Percentiles rank a stretch among this genome's conserved stretches.
Evolutionary conservation across 139 green algal species (phyloP).

Genomic region (Tetradesmus obliquus): DNA sequence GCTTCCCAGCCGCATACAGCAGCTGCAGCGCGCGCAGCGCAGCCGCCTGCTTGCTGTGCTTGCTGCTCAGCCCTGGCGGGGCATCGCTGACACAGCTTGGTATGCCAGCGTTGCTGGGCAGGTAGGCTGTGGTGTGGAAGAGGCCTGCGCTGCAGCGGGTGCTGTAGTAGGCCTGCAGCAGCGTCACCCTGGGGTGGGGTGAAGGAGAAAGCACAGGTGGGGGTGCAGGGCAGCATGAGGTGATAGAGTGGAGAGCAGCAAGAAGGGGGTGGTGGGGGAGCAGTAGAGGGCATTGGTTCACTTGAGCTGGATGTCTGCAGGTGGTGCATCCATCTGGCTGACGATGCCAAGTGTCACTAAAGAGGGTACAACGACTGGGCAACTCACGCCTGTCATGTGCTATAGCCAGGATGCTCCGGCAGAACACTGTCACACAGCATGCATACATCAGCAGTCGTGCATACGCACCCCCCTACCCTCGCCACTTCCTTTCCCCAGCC

Average conservation of each 20-base stretch:
- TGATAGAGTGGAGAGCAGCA: background rate
- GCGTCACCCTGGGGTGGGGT: background rate
- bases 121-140: constrained; percentile 13
- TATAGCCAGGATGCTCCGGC: too few species aligned
- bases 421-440: too few species aligned
- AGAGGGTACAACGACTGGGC: too few species aligned
- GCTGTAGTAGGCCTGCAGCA: constrained; percentile 44
- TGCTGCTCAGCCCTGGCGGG: constrained; percentile 21
- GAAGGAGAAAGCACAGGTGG: background rate
- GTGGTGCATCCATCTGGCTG: too few species aligned
- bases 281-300: too few species aligned
- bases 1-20: constrained; percentile 34
- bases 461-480: too few species aligned
- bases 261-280: background rate
- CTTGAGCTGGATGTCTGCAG: too few species aligned
- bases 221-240: background rate
- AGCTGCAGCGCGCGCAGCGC: constrained; percentile 15
- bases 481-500: background rate
- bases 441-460: too few species aligned
- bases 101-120: constrained; percentile 31
- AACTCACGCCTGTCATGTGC: too few species aligned
- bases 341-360: too few species aligned
- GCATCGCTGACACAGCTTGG: background rate
- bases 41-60: constrained; percentile 14
- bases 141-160: background rate